Evolutionary conservation across 2,329 filamentous ascomycete genomes (phyloP), one percentile per base, ranked within the genome.

Genomic region (Scorias spongiosa): DNA sequence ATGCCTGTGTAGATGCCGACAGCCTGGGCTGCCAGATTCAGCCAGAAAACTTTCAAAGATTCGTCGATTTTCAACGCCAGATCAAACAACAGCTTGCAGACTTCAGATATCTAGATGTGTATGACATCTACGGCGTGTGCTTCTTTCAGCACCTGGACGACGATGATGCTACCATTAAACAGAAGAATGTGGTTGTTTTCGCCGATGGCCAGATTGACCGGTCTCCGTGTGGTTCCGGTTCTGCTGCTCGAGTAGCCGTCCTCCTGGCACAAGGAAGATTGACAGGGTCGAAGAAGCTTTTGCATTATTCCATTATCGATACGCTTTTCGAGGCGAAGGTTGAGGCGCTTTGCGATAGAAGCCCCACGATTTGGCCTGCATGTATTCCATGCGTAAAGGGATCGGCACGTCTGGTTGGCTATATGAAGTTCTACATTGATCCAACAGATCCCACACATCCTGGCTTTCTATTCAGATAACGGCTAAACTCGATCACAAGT

Each of bases 131-230:
- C 10, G 46, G 42, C 18, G 40, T 49, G 10, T 40, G 12, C 32
- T 49, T 49, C 44, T 48, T 44, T 32, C 29, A 46, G n/a, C 26
- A 43, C 10, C 18, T 42, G 15, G 30, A 18, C 36, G 39, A 44
- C 15, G 32, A 36, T 12, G 18, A 28, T 9, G 7, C 39, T 12
- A 26, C 43, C 2, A 46, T 48, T 8, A 34, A 14, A 2, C 48
- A 49, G 12, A 41, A 37, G 17, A 48, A 48, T 17, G 44, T 49
- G 12, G 40, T 45, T 14, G 45, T 51, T 2, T 46, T 70, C 46
- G 66, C 66, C 0, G 62, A 68, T 26, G 62, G 65, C 42, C 64
- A 70, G 47, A 63, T 72, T 37, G 69, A 75, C 51, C 61, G 67
- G 15, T 61, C 56, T 5, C 59, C 60, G 1, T 62, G 58, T n/a